phyloP scores from a whole-genome alignment of 495 filamentous ascomycete species.

The Cairneyella variabilis region DNA sequence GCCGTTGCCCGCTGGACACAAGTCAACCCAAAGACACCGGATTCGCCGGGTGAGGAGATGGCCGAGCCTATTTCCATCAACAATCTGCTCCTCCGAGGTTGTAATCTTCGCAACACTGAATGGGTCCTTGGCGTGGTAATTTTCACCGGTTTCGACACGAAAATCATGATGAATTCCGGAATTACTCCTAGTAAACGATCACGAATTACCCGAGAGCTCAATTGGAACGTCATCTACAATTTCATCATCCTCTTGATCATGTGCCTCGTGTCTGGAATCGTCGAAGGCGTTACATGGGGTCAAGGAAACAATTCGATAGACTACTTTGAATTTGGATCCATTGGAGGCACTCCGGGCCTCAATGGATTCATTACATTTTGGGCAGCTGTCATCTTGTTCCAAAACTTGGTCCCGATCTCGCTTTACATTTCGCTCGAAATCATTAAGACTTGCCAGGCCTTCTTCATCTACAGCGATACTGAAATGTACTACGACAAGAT shows the following conservation, averaged over 20 bases:
- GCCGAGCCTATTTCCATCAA: conserved; percentile 92
- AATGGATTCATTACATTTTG: conserved; percentile 96
- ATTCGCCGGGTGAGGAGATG: conserved; percentile 65
- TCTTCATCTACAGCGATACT: conserved; percentile 95
- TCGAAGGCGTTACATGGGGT: conserved; percentile 80
- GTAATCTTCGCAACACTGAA: conserved; percentile 91
- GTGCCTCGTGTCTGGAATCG: conserved; percentile 81
- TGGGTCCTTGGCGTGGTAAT: conserved; percentile 95
- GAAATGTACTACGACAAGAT: conserved; percentile 95
- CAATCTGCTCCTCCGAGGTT: conserved; percentile 90
- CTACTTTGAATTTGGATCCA: conserved; percentile 85
- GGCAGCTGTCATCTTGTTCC: conserved; percentile 90
- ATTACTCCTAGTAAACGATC: conserved; percentile 95
- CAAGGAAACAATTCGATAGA: conserved; percentile 67
- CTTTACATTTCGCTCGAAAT: conserved; percentile 98
- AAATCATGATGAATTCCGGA: conserved; percentile 99
- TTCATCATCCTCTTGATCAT: conserved; percentile 87
- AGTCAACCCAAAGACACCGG: conserved; percentile 55
- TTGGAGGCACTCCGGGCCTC: conserved; percentile 69
- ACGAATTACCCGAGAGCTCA: conserved; percentile 84
- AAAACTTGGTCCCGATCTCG: conserved; percentile 98
- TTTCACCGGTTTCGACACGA: conserved; percentile 95
- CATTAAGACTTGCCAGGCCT: conserved; percentile 84
- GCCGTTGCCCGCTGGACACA: conserved; percentile 87
- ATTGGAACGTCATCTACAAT: conserved; percentile 98